Base-by-base conservation (phyloP, 2,329 filamentous ascomycete species). In the Ampelomyces quisqualis region DNA sequence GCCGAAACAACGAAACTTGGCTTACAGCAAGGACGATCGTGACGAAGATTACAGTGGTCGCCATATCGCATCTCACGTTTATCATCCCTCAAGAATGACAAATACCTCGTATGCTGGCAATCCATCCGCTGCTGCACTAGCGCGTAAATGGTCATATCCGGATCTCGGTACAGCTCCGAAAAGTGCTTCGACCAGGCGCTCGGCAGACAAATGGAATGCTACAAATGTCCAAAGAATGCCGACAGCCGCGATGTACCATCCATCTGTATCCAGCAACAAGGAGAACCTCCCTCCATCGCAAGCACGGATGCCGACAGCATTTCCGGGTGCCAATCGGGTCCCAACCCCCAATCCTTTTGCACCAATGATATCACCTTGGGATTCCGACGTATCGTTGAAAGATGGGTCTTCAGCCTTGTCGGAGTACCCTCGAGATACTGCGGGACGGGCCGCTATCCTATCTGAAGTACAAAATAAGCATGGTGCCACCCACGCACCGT, bases 1-100 rank as follows among this genome's bases (percentile, higher is more conserved):
- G 13, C 49, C 57, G 3, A 59, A 57, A 1, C 87, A 88, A 35
- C 88, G 79, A 20, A 34, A 45, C 21, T 15, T 37, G 23, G 18
- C 29, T 7, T 30, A 32, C 5, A 38, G 34, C 7, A 32, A 38
- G 2, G 20, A 17, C 15, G 18, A 13, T 10, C 44, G 44, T 8
- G 38, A 27, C 19, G 26, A 40, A 17, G 37, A 34, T 8, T 38
- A 38, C n/a, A 28, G 23, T 19, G 21, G 18, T 21, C 44, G 30
- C 9, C 48, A 26, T 23, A 32, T 38, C 21, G 47, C 29, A 17
- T 24, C 24, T 21, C 42, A 49, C 18, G 31, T 32, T 40, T 49
- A 42, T 40, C 40, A 31, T 34, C 50, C 49, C 1, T 46, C 53
- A 4, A 59, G 53, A 19, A 53, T 53, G 38, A 45, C 38, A 5